A percentile compares a stretch with the other conserved stretches of the same genome.
Evolutionary conservation across 2,329 filamentous ascomycete genomes (phyloP).

Genomic region (Fusarium abutilonis): DNA sequence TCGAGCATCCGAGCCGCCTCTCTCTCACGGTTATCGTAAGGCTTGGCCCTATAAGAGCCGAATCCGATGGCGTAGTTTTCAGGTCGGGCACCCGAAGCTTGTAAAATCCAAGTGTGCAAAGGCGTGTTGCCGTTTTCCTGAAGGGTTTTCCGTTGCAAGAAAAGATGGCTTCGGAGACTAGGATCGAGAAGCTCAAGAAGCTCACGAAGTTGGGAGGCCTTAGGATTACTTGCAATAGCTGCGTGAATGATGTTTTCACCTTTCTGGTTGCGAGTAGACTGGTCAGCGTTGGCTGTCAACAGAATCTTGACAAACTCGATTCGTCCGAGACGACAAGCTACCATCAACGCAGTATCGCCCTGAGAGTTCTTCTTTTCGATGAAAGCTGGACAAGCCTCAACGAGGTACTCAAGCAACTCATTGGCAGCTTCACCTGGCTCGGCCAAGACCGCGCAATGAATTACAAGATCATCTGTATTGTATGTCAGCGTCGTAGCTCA

Average conservation of each 20-base stretch:
- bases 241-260: constrained; percentile 77
- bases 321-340: constrained; percentile 69
- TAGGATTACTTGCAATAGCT: constrained; percentile 52
- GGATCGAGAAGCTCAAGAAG: constrained; percentile 69
- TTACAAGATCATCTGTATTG: constrained; percentile 64
- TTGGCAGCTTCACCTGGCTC: constrained; percentile 54
- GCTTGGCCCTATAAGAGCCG: constrained; percentile 15
- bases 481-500: constrained; percentile 35
- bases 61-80: constrained; percentile 24
- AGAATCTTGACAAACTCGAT: constrained; percentile 67
- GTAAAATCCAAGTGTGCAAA: constrained; percentile 67
- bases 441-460: constrained; percentile 72
- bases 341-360: constrained; percentile 73
- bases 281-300: constrained; percentile 74
- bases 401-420: constrained; percentile 71
- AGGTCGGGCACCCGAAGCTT: constrained; percentile 37
- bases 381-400: constrained; percentile 68
- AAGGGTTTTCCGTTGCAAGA: constrained; percentile 66
- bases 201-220: constrained; percentile 50
- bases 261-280: constrained; percentile 67
- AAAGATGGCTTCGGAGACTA: constrained; percentile 65
- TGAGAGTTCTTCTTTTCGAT: constrained; percentile 69
- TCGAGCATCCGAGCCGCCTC: constrained; percentile 56
- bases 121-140: constrained; percentile 68
- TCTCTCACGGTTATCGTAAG: constrained; percentile 40